Evolutionary conservation across 768 basidiomycete genomes (phyloP).

Genomic region (Psilocybe subaeruginosa): DNA sequence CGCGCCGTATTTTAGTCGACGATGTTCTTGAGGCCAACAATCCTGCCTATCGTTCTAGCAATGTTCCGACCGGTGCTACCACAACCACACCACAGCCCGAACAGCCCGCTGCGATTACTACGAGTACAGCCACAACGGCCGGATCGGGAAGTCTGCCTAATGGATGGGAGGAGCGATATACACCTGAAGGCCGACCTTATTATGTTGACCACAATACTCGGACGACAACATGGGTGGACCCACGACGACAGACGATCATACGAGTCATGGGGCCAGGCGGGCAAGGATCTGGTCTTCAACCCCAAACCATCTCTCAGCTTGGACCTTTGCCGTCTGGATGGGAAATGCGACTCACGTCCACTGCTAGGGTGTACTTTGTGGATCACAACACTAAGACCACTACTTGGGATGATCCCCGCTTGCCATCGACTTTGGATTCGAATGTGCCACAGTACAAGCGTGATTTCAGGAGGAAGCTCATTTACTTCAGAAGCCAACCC

Average conservation of each 20-base stretch:
- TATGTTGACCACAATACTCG: conserved; percentile 99
- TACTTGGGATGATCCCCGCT: conserved; percentile 98
- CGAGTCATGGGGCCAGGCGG: conserved; percentile 96
- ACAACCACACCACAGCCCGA: conserved; percentile 33
- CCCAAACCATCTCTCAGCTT: conserved; percentile 94
- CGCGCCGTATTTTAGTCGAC: conserved; percentile 80
- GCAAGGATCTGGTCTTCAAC: conserved; percentile 85
- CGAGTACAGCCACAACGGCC: conserved; percentile 58
- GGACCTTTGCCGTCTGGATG: conserved; percentile 97
- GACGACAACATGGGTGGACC: conserved; percentile 99
- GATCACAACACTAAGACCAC: conserved; percentile 99
- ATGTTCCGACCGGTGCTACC: conserved; percentile 33
- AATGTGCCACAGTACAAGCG: conserved; percentile 99
- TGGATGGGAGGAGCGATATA: conserved; percentile 99
- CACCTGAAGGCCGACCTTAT: conserved; percentile 97
- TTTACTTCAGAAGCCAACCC: conserved; percentile 99
- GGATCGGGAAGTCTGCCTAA: conserved; percentile 90
- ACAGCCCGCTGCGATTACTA: conserved; percentile 43
- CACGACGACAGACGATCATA: conserved; percentile 93
- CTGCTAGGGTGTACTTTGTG: conserved; percentile 98
- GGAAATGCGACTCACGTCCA: conserved; percentile 99
- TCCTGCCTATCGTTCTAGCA: conserved; percentile 36
- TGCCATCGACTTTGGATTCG: conserved; percentile 92
- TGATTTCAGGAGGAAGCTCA: conserved; percentile 98
- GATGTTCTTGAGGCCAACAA: conserved; percentile 81